Percentiles rank a stretch among this genome's conserved stretches.
phyloP scores from a whole-genome alignment of 1,284 basidiomycete genomes.

The Meripilus lineatus region DNA sequence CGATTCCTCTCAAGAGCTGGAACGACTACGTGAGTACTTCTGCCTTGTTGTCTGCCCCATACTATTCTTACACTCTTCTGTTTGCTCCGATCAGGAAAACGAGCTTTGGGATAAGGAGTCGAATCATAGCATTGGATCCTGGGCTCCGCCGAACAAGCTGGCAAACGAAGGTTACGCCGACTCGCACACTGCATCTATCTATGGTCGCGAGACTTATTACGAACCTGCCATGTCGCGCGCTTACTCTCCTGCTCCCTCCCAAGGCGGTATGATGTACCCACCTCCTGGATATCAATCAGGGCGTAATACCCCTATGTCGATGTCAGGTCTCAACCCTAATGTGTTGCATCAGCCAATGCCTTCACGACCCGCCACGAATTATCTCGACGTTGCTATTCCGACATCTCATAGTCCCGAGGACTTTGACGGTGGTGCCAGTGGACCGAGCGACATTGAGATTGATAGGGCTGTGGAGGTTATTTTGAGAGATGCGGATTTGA shows the following conservation, averaged over 20 bases:
- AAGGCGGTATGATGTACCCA: constrained; percentile 37
- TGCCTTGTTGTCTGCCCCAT: neutral
- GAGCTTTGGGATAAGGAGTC: constrained; percentile 97
- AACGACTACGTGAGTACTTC: constrained; percentile 73
- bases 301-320: constrained; percentile 60
- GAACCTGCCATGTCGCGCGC: constrained; percentile 49
- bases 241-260: constrained; percentile 68
- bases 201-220: constrained; percentile 80
- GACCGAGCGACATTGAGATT: constrained; percentile 64
- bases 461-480: constrained; percentile 70
- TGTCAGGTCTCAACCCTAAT: constrained; percentile 11
- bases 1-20: constrained; percentile 95
- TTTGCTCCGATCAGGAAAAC: constrained; percentile 63
- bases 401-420: constrained; percentile 48
- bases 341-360: constrained; percentile 46
- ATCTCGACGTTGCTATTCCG: constrained; percentile 66
- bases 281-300: constrained; percentile 72
- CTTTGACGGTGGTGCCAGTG: constrained; percentile 36
- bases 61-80: constrained; percentile 7
- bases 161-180: constrained; percentile 70
- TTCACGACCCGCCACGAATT: constrained; percentile 68
- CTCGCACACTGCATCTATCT: constrained; percentile 69
- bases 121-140: constrained; percentile 85
- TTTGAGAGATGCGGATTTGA: constrained; percentile 75
- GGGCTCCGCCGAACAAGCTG: constrained; percentile 68